These are phyloP conservation scores for Casuarina cunninghamiana DNA, from an alignment of 306 rosid genomes.

Conservation along the genomic window DNA sequence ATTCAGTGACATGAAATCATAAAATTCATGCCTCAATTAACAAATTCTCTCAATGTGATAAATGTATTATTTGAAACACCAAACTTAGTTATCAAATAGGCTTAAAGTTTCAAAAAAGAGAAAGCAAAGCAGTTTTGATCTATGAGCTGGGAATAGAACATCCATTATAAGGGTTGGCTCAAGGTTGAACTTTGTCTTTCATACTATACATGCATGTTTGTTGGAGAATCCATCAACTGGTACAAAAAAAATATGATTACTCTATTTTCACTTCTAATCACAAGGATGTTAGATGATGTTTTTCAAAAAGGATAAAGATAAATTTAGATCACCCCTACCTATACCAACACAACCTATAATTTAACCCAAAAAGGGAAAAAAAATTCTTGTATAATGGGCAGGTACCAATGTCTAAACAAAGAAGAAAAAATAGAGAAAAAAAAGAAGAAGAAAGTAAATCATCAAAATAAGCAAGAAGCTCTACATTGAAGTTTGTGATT, in stretches of 20 bases:
- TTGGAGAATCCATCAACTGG: not conserved
- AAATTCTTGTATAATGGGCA: not conserved
- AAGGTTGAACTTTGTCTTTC: not conserved
- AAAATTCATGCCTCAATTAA: not conserved
- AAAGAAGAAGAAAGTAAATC: too few relatives aligned
- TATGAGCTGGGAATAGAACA: not conserved
- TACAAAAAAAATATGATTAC: not conserved
- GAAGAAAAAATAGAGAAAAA: conserved; percentile 10
- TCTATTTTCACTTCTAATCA: not conserved
- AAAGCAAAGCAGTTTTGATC: not conserved
- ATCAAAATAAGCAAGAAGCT: not conserved
- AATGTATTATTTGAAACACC: not conserved
- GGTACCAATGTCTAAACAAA: not conserved
- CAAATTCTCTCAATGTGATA: not conserved
- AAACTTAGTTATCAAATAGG: not conserved
- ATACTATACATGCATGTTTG: not conserved
- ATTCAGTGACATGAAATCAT: not conserved
- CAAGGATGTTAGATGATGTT: not conserved
- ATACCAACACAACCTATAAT: not conserved
- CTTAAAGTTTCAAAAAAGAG: not conserved
- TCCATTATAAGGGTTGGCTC: not conserved
- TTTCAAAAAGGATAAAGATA: not conserved
- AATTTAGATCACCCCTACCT: not conserved
- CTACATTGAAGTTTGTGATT: conserved; percentile 77
- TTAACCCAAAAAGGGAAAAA: not conserved